A percentile compares a stretch with the other conserved stretches of the same genome.
Evolutionary conservation across 352 stramenopile species (phyloP).

Genomic region (Pythium sukuiense): DNA sequence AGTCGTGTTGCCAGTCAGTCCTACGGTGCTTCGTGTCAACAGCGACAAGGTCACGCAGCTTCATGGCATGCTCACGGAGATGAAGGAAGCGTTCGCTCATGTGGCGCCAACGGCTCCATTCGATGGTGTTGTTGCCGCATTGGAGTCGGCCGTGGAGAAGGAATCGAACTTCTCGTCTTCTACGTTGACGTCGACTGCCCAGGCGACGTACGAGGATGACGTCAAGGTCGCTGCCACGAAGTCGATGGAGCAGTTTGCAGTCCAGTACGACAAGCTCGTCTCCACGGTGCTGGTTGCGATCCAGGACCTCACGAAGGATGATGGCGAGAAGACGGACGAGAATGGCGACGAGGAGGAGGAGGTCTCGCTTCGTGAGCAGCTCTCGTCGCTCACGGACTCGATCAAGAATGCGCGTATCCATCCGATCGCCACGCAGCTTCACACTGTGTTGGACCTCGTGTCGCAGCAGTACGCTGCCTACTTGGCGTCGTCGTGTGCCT

Average conservation of each 20-base stretch:
- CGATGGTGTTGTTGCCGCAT: slow-evolving; percentile 16
- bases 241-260: slow-evolving; percentile 43
- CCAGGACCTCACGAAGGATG: slow-evolving; percentile 71
- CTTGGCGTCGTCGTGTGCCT: slow-evolving; percentile 24
- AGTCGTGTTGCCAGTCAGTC: slow-evolving; percentile 22
- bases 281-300: slow-evolving; percentile 79
- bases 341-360: slow-evolving; percentile 29
- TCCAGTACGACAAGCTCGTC: slow-evolving; percentile 68
- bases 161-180: slow-evolving; percentile 15
- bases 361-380: slow-evolving; percentile 46
- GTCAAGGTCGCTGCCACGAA: slow-evolving; percentile 16
- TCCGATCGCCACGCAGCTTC: slow-evolving; percentile 62
- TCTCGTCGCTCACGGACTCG: slow-evolving; percentile 43
- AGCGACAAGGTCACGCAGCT: slow-evolving; percentile 17
- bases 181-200: slow-evolving; percentile 7
- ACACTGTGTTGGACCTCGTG: slow-evolving; percentile 45
- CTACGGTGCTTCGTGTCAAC: slow-evolving; percentile 20
- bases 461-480: slow-evolving; percentile 48
- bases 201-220: slow-evolving; percentile 12
- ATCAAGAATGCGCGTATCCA: slow-evolving; percentile 78
- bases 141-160: slow-evolving; percentile 9
- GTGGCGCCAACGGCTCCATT: slow-evolving; percentile 30
- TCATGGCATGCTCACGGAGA: slow-evolving; percentile 4
- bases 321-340: slow-evolving; percentile 18
- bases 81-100: slow-evolving; percentile 16